A percentile compares a stretch with the other conserved stretches of the same genome.
Evolutionary conservation across 257 asterid genomes (phyloP).

Genomic region (Penstemon eatonii): DNA sequence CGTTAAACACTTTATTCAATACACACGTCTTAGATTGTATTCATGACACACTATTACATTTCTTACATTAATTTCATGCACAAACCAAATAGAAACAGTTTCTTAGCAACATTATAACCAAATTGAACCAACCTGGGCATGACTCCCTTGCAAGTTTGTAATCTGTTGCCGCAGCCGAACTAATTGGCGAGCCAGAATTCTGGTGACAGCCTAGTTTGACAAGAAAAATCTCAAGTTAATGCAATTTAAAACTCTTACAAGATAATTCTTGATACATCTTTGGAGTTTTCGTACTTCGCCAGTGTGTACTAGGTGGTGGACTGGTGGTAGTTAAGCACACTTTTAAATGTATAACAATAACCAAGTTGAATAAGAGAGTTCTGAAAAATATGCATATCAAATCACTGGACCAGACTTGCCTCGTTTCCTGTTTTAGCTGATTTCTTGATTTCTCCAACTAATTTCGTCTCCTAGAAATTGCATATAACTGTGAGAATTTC

Average conservation of each 20-base stretch:
- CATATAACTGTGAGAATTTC: constrained; percentile 27
- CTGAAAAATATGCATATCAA: not conserved
- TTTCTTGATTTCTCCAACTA: constrained; percentile 96
- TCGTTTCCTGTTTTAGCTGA: constrained; percentile 98
- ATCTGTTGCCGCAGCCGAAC: constrained; percentile 95
- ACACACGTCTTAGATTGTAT: too few relatives aligned
- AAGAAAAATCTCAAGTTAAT: constrained; percentile 17
- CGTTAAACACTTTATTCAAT: too few relatives aligned
- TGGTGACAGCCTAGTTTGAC: constrained; percentile 77
- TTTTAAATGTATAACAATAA: not conserved
- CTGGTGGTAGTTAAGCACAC: not conserved
- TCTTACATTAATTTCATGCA: too few relatives aligned
- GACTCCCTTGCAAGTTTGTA: constrained; percentile 91
- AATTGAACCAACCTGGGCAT: constrained; percentile 67
- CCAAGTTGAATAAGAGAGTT: not conserved
- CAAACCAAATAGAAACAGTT: too few relatives aligned
- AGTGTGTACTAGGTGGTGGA: constrained; percentile 2
- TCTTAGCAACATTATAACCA: too few relatives aligned
- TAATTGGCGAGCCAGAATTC: constrained; percentile 91
- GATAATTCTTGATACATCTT: not conserved
- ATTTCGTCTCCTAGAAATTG: constrained; percentile 65
- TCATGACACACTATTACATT: too few relatives aligned
- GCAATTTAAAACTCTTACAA: not conserved
- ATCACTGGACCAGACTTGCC: constrained; percentile 44
- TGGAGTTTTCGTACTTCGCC: not conserved